phyloP scores from a whole-genome alignment of 352 stramenopile genomes.

The Phytophthora nicotianae region DNA sequence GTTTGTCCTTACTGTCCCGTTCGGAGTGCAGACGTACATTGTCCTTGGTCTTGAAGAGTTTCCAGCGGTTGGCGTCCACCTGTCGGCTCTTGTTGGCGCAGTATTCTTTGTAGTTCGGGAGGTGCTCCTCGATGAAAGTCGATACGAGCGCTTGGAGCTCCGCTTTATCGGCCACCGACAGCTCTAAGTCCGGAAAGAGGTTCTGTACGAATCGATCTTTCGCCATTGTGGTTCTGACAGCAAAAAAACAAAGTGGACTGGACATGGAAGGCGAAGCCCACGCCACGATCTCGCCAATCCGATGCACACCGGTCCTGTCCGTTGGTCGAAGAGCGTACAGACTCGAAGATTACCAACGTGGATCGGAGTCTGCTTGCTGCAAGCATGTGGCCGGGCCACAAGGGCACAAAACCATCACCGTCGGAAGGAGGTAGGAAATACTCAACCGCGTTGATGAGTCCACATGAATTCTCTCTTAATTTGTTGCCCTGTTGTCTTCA shows the following conservation, averaged over 20 bases:
- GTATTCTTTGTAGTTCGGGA: conserved; percentile 42
- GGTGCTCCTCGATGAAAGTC: conserved; percentile 38
- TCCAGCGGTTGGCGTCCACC: conserved; percentile 46
- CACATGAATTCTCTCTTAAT: background rate
- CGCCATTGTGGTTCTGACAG: conserved; percentile 20
- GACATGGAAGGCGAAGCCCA: conserved; percentile 1
- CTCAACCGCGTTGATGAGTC: conserved; percentile 21
- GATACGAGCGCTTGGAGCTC: conserved; percentile 36
- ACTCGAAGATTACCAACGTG: conserved; percentile 16
- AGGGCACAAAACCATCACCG: conserved; percentile 16
- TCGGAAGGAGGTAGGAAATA: conserved; percentile 29
- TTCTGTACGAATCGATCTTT: conserved; percentile 36
- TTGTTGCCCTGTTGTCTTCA: background rate
- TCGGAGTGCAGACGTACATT: conserved; percentile 36
- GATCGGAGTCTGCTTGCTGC: conserved; percentile 12
- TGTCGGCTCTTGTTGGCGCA: conserved; percentile 15
- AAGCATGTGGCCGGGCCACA: conserved; percentile 18
- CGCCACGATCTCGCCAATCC: conserved; percentile 18
- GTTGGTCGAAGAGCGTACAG: conserved; percentile 8
- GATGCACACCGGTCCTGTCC: conserved; percentile 12
- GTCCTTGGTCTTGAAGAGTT: conserved; percentile 40
- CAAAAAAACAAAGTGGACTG: conserved; percentile 26
- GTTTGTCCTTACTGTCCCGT: conserved; percentile 14
- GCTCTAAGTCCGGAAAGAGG: conserved; percentile 29
- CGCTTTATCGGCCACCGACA: conserved; percentile 31